These are phyloP conservation scores for Calendula officinalis DNA, from an alignment of 129 eudicot genomes.

Conservation along the genomic window DNA sequence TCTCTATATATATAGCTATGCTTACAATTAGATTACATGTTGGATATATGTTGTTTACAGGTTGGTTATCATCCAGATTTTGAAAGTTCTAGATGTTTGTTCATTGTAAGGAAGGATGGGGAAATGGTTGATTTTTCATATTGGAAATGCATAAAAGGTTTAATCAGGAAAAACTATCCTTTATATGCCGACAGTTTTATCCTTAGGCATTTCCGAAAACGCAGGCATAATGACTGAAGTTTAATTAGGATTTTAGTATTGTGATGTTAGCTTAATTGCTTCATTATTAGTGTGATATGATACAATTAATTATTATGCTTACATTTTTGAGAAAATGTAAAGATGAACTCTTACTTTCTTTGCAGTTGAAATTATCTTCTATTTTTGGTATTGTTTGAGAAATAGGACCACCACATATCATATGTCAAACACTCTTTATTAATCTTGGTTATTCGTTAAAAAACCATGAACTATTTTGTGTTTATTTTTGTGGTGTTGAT, in stretches of 20 bases:
- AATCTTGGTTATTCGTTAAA: background rate
- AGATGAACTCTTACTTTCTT: slow-evolving; percentile 30
- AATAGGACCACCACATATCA: background rate
- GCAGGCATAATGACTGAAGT: slow-evolving; percentile 49
- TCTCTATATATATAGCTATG: background rate
- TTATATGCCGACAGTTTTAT: slow-evolving; percentile 89
- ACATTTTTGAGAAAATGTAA: slow-evolving; percentile 31
- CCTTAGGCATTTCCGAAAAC: slow-evolving; percentile 77
- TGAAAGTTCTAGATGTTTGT: slow-evolving; percentile 77
- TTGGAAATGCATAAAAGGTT: slow-evolving; percentile 98
- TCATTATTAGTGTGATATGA: slow-evolving; percentile 24
- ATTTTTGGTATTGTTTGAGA: slow-evolving; percentile 1
- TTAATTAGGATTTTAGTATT: slow-evolving; percentile 9
- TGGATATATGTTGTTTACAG: slow-evolving; percentile 36
- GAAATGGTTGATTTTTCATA: slow-evolving; percentile 80
- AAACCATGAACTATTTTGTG: background rate
- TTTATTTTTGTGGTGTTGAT: background rate
- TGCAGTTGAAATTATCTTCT: slow-evolving; percentile 17
- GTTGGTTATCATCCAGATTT: slow-evolving; percentile 91
- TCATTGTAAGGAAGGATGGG: slow-evolving; percentile 82
- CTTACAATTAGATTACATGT: background rate
- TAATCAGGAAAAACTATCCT: slow-evolving; percentile 86
- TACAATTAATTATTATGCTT: slow-evolving; percentile 22
- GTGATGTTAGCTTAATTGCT: slow-evolving; percentile 21
- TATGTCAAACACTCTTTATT: background rate